Base-by-base conservation (phyloP, 805 yeast species). In the Yueomyces sinensis region DNA sequence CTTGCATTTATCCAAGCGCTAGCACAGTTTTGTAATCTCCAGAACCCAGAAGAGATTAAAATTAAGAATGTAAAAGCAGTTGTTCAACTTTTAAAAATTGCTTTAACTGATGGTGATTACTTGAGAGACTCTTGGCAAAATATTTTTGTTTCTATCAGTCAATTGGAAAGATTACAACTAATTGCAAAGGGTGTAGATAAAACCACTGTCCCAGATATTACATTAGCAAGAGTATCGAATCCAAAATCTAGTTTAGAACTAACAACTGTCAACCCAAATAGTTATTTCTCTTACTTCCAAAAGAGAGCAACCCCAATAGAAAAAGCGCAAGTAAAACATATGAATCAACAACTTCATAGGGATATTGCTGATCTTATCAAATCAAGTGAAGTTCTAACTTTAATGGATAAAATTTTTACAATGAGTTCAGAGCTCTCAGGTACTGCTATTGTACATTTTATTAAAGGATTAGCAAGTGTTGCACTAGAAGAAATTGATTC, bases 401-500 rank as follows among this genome's bases (percentile, higher is more conserved):
- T 83, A 1, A 79, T 86, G 54, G 98, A 91, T 58, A 80, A 74
- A 50, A 77, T 93, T 3, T 91, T 84, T 50, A 74, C 93, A 1
- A 82, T 82, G 50, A 81, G 93, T 49, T 70, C 86, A 2, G 70
- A 71, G 31, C 68, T 91, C 40, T 68, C 77, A 16, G 95, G 95
- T 37, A 77, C 71, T 32, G 93, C 89, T 3, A 89, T 93, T 41
- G 74, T 82, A 36, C 78, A 76, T 37, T 91, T 93, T 59, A 93
- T 93, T 34, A 73, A 69, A 37, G 94, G 96, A 0, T 65, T 91
- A 41, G 74, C 94, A 4, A 82, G 74, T 39, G 94, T 91, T 18
- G 81, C 95, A 0, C 63, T 74, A 30, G 96, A 87, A 49, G 99
- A 91, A 56, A 84, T 91, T 41, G 86, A 82, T 41, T 78, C 93